Evolutionary conservation across 2,329 filamentous ascomycete species (phyloP).

Genomic region (Cryphonectria japonica): DNA sequence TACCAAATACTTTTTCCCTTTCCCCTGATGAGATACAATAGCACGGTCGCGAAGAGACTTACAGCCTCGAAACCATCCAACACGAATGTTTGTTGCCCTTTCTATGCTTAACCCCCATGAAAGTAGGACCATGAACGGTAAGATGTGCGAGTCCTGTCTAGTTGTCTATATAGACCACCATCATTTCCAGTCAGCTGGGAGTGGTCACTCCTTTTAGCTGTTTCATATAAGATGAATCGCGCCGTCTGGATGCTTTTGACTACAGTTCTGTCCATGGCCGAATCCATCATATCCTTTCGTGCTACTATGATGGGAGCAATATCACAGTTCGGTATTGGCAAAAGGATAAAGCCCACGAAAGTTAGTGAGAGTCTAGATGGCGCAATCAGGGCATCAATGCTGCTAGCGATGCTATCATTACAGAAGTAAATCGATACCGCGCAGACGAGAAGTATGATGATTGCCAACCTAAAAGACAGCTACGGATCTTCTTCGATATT

Average conservation of each 20-base stretch:
- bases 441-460: background rate
- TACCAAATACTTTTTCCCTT: slow-evolving; percentile 18
- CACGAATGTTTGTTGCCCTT: slow-evolving; percentile 6
- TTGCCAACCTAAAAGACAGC: background rate
- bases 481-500: background rate
- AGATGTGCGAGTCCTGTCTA: too few relatives aligned
- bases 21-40: slow-evolving; percentile 17
- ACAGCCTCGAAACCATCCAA: slow-evolving; percentile 22
- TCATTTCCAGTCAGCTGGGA: too few relatives aligned
- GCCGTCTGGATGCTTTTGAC: slow-evolving; percentile 20
- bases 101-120: slow-evolving; percentile 8
- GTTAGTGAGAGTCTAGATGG: slow-evolving; percentile 15
- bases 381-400: slow-evolving; percentile 18
- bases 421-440: slow-evolving; percentile 19
- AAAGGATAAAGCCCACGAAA: slow-evolving; percentile 17
- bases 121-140: slow-evolving; percentile 6
- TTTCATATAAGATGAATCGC: background rate
- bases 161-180: too few relatives aligned
- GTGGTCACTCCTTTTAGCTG: too few relatives aligned
- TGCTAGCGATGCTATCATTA: slow-evolving; percentile 15
- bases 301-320: slow-evolving; percentile 13
- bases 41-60: slow-evolving; percentile 14
- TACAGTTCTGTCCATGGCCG: slow-evolving; percentile 19
- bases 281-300: slow-evolving; percentile 18
- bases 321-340: slow-evolving; percentile 20